Conservation (phyloP, 805 yeast genomes). For the Wilhelminamyces savonicus region DNA sequence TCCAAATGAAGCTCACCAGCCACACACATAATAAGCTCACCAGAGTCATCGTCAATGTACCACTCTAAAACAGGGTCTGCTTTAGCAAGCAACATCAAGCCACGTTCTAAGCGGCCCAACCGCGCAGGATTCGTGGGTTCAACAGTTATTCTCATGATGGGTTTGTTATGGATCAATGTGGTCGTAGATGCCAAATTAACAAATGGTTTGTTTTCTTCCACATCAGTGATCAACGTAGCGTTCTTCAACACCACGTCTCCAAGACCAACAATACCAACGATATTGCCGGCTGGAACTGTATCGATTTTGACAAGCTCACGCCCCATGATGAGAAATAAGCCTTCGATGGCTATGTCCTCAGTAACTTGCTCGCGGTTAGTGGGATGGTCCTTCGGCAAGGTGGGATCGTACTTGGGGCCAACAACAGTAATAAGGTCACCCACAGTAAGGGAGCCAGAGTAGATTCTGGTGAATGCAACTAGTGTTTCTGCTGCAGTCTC, state of each 20-base stretch:
- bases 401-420: constrained; percentile 84
- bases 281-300: constrained; percentile 88
- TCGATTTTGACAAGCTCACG: constrained; percentile 73
- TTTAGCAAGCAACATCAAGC: constrained; percentile 69
- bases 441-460: constrained; percentile 70
- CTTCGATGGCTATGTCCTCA: constrained; percentile 54
- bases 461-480: constrained; percentile 84
- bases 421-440: constrained; percentile 74
- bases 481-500: constrained; percentile 54
- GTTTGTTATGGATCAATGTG: constrained; percentile 55
- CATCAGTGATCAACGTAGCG: constrained; percentile 64
- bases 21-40: constrained; percentile 89
- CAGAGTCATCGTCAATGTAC: constrained; percentile 71
- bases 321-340: constrained; percentile 85
- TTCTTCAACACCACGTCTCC: constrained; percentile 77
- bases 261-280: constrained; percentile 90
- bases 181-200: constrained; percentile 51
- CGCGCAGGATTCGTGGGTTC: constrained; percentile 88
- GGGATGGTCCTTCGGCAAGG: constrained; percentile 23
- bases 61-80: constrained; percentile 96
- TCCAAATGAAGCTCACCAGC: constrained; percentile 97
- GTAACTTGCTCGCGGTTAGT: constrained; percentile 47
- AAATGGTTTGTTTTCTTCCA: constrained; percentile 75
- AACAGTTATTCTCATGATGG: constrained; percentile 91
- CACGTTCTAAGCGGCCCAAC: constrained; percentile 67